phyloP scores from a whole-genome alignment of 2,329 filamentous ascomycete species.

The Alternaria brassicae region DNA sequence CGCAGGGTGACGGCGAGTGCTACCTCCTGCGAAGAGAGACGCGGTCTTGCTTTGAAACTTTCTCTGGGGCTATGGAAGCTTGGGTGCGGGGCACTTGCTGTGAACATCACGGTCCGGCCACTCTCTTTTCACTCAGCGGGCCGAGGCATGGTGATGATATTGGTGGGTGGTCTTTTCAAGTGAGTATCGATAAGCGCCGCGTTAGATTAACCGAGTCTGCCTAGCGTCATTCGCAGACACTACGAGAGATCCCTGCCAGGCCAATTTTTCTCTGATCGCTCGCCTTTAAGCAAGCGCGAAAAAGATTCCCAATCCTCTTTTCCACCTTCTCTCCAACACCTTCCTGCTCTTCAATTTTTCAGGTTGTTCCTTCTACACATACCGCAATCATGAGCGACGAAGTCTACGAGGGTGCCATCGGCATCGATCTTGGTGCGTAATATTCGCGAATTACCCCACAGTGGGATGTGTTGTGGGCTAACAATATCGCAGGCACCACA shows the following conservation, averaged over 20 bases:
- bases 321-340: slow-evolving; percentile 42
- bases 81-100: background rate
- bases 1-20: background rate
- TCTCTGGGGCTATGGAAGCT: background rate
- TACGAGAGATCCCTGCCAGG: slow-evolving; percentile 18
- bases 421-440: slow-evolving; percentile 93
- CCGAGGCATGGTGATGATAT: background rate
- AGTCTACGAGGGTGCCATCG: slow-evolving; percentile 99
- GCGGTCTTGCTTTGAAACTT: background rate
- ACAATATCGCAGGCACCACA: slow-evolving; percentile 78
- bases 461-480: slow-evolving; percentile 33
- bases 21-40: background rate
- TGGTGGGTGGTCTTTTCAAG: slow-evolving; percentile 4
- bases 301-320: slow-evolving; percentile 27
- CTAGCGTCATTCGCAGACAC: slow-evolving; percentile 15
- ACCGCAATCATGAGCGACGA: slow-evolving; percentile 85
- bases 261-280: slow-evolving; percentile 23
- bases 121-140: background rate
- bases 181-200: slow-evolving; percentile 18
- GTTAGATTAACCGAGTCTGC: slow-evolving; percentile 16
- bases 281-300: slow-evolving; percentile 23
- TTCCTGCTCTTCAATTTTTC: slow-evolving; percentile 37
- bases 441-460: slow-evolving; percentile 36
- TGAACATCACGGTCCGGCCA: background rate
- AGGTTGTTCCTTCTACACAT: slow-evolving; percentile 38